phyloP scores from a whole-genome alignment of 108 stramenopile species.

The Aurantiochytrium sp. region DNA sequence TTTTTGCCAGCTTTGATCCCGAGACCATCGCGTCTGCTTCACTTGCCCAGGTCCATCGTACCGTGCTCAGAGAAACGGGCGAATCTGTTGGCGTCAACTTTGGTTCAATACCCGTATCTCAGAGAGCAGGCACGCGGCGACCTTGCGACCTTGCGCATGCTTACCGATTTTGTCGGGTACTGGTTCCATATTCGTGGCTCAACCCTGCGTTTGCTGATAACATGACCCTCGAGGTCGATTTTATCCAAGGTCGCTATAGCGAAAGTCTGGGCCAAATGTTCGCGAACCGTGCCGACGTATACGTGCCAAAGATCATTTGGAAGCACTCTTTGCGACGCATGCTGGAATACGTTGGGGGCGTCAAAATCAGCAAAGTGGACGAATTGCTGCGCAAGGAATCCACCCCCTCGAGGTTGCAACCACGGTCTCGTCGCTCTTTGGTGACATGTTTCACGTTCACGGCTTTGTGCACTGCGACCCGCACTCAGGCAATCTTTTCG shows the following conservation, averaged over 20 bases:
- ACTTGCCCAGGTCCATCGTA: constrained; percentile 34
- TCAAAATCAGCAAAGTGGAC: constrained; percentile 27
- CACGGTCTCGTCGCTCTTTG: constrained; percentile 26
- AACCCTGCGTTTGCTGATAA: constrained; percentile 34
- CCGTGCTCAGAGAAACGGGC: neutral
- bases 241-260: constrained; percentile 33
- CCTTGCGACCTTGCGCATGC: constrained; percentile 9
- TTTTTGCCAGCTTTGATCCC: constrained; percentile 20
- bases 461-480: constrained; percentile 41
- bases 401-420: constrained; percentile 28
- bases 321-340: constrained; percentile 28
- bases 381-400: constrained; percentile 22
- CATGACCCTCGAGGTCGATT: constrained; percentile 40
- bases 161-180: neutral
- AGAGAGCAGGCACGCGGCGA: constrained; percentile 15
- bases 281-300: constrained; percentile 6
- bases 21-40: constrained; percentile 30
- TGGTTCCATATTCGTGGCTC: constrained; percentile 34
- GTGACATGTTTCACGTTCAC: neutral
- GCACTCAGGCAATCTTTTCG: constrained; percentile 41
- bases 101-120: constrained; percentile 32
- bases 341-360: constrained; percentile 35
- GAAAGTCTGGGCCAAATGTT: constrained; percentile 18
- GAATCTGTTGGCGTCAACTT: constrained; percentile 24
- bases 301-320: constrained; percentile 35